Conservation (phyloP, 495 filamentous ascomycete species). For the Annulohypoxylon nitens region DNA sequence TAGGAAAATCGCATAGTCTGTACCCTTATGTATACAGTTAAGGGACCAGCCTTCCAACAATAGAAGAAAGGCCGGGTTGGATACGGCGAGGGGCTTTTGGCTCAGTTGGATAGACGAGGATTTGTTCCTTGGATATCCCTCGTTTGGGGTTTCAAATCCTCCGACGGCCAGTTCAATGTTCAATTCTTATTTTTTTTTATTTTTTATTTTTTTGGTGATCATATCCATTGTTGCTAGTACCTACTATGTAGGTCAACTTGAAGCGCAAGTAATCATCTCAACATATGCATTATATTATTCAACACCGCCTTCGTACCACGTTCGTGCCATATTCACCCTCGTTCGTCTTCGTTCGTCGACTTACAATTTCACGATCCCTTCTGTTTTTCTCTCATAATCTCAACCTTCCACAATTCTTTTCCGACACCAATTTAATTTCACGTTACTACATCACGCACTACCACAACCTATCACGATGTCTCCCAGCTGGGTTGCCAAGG, state of each 20-base stretch:
- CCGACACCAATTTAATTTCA: background rate
- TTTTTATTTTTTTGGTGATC: background rate
- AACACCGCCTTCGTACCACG: no score
- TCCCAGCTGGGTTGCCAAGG: background rate
- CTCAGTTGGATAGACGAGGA: background rate
- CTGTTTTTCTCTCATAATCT: no score
- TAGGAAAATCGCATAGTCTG: background rate
- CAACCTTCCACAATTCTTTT: no score
- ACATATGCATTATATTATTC: no score
- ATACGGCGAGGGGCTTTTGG: background rate
- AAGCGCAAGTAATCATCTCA: no score
- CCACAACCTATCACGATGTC: background rate
- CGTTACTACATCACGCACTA: no score
- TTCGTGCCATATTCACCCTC: no score
- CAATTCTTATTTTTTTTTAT: background rate
- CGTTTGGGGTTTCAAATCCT: background rate
- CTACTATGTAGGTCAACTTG: no score
- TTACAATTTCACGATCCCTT: no score
- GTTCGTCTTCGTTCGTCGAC: no score
- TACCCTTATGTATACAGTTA: background rate
- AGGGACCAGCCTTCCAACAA: background rate
- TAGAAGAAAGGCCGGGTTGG: conserved; percentile 3
- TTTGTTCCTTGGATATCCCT: background rate
- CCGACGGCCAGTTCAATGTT: background rate
- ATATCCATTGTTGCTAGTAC: no score